Percentiles rank a stretch among this genome's conserved stretches.
These are phyloP conservation scores for Rhizoclosmatium globosum DNA, from an alignment of 192 early-diverging fungal genomes.

Conservation along the genomic window DNA sequence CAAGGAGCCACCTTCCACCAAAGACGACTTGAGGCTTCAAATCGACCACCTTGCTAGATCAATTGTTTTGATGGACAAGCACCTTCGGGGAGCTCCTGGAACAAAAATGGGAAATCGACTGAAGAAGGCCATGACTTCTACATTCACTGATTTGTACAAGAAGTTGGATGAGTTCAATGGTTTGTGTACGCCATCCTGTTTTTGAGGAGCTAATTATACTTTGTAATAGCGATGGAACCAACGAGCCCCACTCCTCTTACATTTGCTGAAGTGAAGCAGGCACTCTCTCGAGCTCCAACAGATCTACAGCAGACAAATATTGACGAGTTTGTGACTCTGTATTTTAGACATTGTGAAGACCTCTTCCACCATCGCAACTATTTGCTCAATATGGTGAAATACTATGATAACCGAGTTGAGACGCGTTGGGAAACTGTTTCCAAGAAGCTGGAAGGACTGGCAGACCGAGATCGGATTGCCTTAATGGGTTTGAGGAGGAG, in stretches of 20 bases:
- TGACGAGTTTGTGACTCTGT: background rate
- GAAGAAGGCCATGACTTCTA: background rate
- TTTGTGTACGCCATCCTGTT: background rate
- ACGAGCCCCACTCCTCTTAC: background rate
- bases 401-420: background rate
- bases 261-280: background rate
- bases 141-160: background rate
- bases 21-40: background rate
- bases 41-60: background rate
- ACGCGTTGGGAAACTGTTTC: background rate
- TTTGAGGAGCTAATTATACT: background rate
- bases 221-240: background rate
- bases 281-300: background rate
- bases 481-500: background rate
- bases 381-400: background rate
- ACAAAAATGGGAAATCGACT: background rate
- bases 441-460: background rate
- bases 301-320: background rate
- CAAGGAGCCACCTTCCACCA: background rate
- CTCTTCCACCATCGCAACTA: background rate
- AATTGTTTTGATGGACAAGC: background rate
- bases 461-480: background rate
- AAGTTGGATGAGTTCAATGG: constrained; percentile 2
- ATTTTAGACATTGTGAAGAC: background rate
- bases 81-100: background rate